phyloP scores from a whole-genome alignment of 352 stramenopile genomes.

The Stramenopiles sp. region DNA sequence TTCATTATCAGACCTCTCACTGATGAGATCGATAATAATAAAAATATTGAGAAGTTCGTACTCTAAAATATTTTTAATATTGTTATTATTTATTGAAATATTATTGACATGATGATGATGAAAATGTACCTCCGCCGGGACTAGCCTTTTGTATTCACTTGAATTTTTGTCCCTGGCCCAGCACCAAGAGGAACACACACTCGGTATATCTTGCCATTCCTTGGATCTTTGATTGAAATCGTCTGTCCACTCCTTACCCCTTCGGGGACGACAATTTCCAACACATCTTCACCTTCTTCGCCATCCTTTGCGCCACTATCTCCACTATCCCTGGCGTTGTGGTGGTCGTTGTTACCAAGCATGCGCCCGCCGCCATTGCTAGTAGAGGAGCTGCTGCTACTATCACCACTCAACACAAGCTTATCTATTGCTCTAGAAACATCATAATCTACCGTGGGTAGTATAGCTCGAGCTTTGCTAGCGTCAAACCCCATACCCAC shows the following conservation, averaged over 20 bases:
- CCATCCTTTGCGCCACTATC: not conserved
- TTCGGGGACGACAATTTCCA: not conserved
- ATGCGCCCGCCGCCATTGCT: not conserved
- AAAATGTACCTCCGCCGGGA: no score
- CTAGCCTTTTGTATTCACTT: constrained; percentile 10
- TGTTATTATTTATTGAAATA: no score
- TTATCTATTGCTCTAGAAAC: constrained; percentile 11
- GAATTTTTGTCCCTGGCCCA: constrained; percentile 8
- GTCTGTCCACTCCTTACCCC: not conserved
- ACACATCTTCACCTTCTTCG: not conserved
- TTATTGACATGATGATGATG: no score
- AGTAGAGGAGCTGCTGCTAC: no score
- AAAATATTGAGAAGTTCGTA: no score
- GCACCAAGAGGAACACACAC: not conserved
- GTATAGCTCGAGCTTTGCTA: not conserved
- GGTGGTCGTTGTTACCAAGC: not conserved
- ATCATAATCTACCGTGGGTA: constrained; percentile 11
- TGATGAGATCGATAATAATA: no score
- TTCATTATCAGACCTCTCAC: no score
- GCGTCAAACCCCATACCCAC: constrained; percentile 8
- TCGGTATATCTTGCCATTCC: constrained; percentile 6
- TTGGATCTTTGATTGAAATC: constrained; percentile 7
- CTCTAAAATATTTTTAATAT: no score
- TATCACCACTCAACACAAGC: not conserved
- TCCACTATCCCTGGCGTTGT: not conserved